A percentile compares a stretch with the other conserved stretches of the same genome.
phyloP scores from a whole-genome alignment of 108 stramenopile species.

The Cyclotella sp. region DNA sequence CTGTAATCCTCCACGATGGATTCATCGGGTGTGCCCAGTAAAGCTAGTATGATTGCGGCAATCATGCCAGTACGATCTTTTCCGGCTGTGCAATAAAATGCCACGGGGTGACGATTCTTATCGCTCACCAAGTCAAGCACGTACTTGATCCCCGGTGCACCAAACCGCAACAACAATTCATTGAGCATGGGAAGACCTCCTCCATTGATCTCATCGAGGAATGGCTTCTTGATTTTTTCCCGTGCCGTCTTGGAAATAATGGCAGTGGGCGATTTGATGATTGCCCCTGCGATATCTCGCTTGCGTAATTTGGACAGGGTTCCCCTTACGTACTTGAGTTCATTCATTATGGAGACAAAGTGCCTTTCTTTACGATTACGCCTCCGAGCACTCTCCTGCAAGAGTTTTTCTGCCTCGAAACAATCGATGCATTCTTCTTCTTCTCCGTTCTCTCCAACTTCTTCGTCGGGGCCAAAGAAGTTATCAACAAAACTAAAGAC shows the following conservation, averaged over 20 bases:
- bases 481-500: slow-evolving; percentile 54
- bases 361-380: slow-evolving; percentile 86
- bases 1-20: slow-evolving; percentile 91
- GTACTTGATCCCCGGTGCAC: slow-evolving; percentile 85
- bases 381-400: slow-evolving; percentile 37
- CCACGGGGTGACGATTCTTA: slow-evolving; percentile 80
- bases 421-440: slow-evolving; percentile 70
- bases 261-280: slow-evolving; percentile 77
- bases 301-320: slow-evolving; percentile 84
- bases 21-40: slow-evolving; percentile 75
- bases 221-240: slow-evolving; percentile 81
- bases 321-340: slow-evolving; percentile 89
- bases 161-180: slow-evolving; percentile 84
- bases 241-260: slow-evolving; percentile 75
- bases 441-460: slow-evolving; percentile 42
- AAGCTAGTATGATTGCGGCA: slow-evolving; percentile 79
- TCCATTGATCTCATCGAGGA: slow-evolving; percentile 88
- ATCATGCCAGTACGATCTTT: slow-evolving; percentile 93
- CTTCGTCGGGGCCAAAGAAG: slow-evolving; percentile 41
- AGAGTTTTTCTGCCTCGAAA: slow-evolving; percentile 40
- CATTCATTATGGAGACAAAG: slow-evolving; percentile 93
- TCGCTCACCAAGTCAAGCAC: slow-evolving; percentile 84
- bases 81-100: slow-evolving; percentile 95
- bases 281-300: slow-evolving; percentile 74
- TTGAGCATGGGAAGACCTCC: slow-evolving; percentile 93